Percentiles rank a stretch among this genome's conserved stretches.
phyloP scores from a whole-genome alignment of 345 rosid genomes.

The Eucalyptus erythrocorys region DNA sequence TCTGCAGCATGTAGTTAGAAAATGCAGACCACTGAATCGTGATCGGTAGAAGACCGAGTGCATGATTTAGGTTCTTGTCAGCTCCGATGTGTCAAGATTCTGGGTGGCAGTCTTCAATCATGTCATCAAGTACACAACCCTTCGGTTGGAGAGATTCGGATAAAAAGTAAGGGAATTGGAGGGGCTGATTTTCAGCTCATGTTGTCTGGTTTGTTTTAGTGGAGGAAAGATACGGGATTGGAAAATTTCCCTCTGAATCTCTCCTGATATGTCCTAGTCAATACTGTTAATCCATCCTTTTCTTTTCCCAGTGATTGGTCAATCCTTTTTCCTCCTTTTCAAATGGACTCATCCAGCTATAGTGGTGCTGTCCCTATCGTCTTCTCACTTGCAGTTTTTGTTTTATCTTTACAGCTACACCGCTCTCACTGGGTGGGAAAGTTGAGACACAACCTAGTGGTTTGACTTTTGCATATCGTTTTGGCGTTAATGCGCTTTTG shows the following conservation, averaged over 20 bases:
- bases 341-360: neutral
- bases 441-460: neutral
- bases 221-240: neutral
- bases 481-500: neutral
- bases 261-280: neutral
- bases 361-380: neutral
- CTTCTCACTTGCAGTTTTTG: neutral
- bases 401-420: neutral
- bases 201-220: neutral
- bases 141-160: neutral
- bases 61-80: neutral
- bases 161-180: neutral
- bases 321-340: neutral
- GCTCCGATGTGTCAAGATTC: neutral
- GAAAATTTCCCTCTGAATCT: neutral
- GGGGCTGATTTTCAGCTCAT: neutral
- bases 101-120: neutral
- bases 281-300: neutral
- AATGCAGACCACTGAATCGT: neutral
- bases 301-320: neutral
- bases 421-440: neutral
- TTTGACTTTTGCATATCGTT: neutral
- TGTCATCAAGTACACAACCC: neutral
- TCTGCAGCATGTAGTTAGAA: neutral
- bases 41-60: neutral